These are phyloP conservation scores for Globisporangium paddicum DNA, from an alignment of 352 stramenopile species.

Conservation along the genomic window DNA sequence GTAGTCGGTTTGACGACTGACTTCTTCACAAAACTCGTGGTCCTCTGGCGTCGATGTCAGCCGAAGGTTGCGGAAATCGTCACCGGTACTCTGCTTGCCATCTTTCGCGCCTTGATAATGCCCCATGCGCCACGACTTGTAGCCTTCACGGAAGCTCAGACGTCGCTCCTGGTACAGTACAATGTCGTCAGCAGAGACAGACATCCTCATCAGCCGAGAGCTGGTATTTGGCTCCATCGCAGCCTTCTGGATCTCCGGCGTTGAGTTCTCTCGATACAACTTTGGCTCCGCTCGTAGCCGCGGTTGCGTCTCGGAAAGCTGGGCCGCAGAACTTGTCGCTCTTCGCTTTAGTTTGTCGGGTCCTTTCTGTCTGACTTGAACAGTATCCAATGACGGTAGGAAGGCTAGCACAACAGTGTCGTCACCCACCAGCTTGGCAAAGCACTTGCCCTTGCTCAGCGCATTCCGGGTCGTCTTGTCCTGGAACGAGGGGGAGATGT, in stretches of 20 bases:
- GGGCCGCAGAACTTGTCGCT: conserved; percentile 1
- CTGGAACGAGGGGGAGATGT: conserved; percentile 37
- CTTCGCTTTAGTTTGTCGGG: conserved; percentile 4
- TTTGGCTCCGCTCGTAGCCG: conserved; percentile 5
- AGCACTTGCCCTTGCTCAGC: conserved; percentile 80
- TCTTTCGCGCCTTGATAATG: conserved; percentile 70
- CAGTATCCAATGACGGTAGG: conserved; percentile 56
- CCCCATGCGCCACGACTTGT: conserved; percentile 84
- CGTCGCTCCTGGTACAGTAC: conserved; percentile 79
- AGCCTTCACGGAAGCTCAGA: conserved; percentile 75
- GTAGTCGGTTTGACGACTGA: conserved; percentile 46
- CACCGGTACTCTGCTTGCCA: conserved; percentile 51
- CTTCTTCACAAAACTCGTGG: conserved; percentile 71
- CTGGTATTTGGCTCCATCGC: conserved; percentile 18
- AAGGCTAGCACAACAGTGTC: conserved; percentile 76
- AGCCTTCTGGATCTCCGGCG: not conserved
- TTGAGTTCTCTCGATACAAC: not conserved
- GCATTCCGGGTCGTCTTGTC: conserved; percentile 24
- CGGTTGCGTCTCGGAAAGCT: not conserved
- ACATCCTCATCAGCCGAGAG: conserved; percentile 46
- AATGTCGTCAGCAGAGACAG: conserved; percentile 79
- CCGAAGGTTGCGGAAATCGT: conserved; percentile 41
- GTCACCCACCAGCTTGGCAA: conserved; percentile 75
- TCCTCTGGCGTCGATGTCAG: conserved; percentile 60
- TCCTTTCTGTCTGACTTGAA: conserved; percentile 40